Evolutionary conservation across 2,329 filamentous ascomycete species (phyloP), one percentile per base, ranked within the genome.

Genomic region (Phaeoacremonium minimum): DNA sequence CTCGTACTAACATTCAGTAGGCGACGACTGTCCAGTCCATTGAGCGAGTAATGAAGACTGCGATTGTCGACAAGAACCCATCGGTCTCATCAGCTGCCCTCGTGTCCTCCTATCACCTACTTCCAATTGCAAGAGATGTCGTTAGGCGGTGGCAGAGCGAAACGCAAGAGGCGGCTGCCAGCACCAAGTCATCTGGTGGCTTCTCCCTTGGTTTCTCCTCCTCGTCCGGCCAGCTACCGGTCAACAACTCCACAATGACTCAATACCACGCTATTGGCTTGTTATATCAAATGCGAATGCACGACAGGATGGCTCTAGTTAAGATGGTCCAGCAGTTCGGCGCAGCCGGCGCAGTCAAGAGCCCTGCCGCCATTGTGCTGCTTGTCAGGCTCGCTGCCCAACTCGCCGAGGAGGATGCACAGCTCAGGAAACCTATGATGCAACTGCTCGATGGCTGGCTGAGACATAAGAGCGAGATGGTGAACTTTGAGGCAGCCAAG

Each of bases 281-380:
- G 37, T 68, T 98, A 30, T 98, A 97, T 63, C 91, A 97, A 67
- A 97, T 97, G 88, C 85, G 93, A 55, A 85, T 85, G 53, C 90
- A 96, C 61, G 93, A 98, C 63, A 82, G 93, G 53, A 98, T 98
- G 93, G 90, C 93, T 15, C 69, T 98, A 51, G 91, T 97, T 43
- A 98, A 98, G 77, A 97, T 98, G 93, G 91, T 98, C n/a, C 93
- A 98, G 69, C 93, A 98, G 63, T 97, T 96, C 59, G 89, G 89
- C 35, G 83, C 84, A 36, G 80, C 89, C 13, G 93, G 93, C 40
- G 88, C 88, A 9, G 84, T 97, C 44, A 97, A 96, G 80, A 96
- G 87, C 63, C 89, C 93, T 15, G 87, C 91, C 42, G 93, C 90
- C 20, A 84, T 90, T 40, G 80, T 98, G 34, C 83, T 98, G 78